Base-by-base conservation (phyloP, 2,329 filamentous ascomycete genomes). In the Botryotinia convoluta region DNA sequence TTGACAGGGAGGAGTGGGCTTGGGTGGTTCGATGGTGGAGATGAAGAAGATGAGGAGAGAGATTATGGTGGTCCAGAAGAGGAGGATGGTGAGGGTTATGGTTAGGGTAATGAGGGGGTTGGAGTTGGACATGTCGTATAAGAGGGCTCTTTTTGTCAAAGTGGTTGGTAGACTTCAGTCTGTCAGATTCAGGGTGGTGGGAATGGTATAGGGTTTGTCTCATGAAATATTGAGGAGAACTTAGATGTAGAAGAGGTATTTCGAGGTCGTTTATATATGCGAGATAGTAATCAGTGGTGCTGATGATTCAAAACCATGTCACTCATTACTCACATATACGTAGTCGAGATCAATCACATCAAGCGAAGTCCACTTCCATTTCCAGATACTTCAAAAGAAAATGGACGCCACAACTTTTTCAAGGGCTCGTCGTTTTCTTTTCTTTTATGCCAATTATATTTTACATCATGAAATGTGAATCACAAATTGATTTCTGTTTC, bases 161-260 rank as follows among this genome's bases (percentile, higher is more conserved):
- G 2, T 7, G 6, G 20, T 16, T 54, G 12, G 32, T 61, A 16
- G 10, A 2, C 1, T n/a, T 16, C 0, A n/a, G 10, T 16, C 59
- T 37, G 1, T 22, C 22, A n/a, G 12, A n/a, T n/a, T 26, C 1
- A 7, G 10, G 22, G 1, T 9, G 10, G 39, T 10, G 1, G 0
- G 39, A 61, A 26, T 16, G 14, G 12, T 12, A 1, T 16, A 18
- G 6, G 35, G 7, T 18, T n/a, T 14, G 6, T 39, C 26, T 18
- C 7, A 9, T 37, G 10, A 39, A 4, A n/a, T 37, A n/a, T n/a
- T 4, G 22, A 61, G 35, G 5, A n/a, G 5, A 37, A n/a, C 1
- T n/a, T 1, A 39, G 35, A 61, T 4, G 12, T 3, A 61, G 14
- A 39, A n/a, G 26, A 39, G 37, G 14, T 16, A 16, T 6, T 39